Evolutionary conservation across 2,329 filamentous ascomycete species (phyloP).

Genomic region (Talaromyces marneffei): DNA sequence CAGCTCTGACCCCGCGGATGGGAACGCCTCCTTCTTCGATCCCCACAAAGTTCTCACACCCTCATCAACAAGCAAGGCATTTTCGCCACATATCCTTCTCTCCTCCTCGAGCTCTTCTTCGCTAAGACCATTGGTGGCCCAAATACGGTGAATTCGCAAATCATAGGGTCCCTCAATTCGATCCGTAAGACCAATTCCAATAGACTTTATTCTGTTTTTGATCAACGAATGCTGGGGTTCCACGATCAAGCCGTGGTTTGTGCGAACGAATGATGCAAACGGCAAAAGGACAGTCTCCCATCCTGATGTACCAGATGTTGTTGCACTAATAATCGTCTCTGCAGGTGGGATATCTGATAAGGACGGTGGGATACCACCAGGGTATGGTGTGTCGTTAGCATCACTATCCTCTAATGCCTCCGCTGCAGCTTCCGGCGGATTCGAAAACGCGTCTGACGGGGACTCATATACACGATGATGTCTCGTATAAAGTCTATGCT

Average conservation of each 20-base stretch:
- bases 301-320: slow-evolving; percentile 61
- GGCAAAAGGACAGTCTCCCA: slow-evolving; percentile 96
- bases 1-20: slow-evolving; percentile 4
- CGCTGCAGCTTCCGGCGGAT: slow-evolving; percentile 16
- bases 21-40: slow-evolving; percentile 4
- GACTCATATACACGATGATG: slow-evolving; percentile 31
- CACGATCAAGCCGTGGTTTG: slow-evolving; percentile 84
- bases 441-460: slow-evolving; percentile 14
- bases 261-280: slow-evolving; percentile 89
- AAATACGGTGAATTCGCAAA: slow-evolving; percentile 75
- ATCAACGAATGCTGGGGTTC: slow-evolving; percentile 90
- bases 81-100: slow-evolving; percentile 33
- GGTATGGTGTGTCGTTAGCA: slow-evolving; percentile 21
- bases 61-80: slow-evolving; percentile 35
- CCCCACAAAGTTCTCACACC: slow-evolving; percentile 28
- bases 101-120: slow-evolving; percentile 38
- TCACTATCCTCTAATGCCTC: slow-evolving; percentile 21
- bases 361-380: slow-evolving; percentile 28
- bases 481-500: slow-evolving; percentile 69
- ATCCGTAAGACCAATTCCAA: slow-evolving; percentile 87
- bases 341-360: slow-evolving; percentile 35
- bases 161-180: slow-evolving; percentile 83
- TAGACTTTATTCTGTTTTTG: slow-evolving; percentile 73
- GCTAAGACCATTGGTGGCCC: slow-evolving; percentile 73
- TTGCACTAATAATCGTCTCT: slow-evolving; percentile 30